phyloP scores from a whole-genome alignment of 345 rosid species.

The Aurinia saxatilis region DNA sequence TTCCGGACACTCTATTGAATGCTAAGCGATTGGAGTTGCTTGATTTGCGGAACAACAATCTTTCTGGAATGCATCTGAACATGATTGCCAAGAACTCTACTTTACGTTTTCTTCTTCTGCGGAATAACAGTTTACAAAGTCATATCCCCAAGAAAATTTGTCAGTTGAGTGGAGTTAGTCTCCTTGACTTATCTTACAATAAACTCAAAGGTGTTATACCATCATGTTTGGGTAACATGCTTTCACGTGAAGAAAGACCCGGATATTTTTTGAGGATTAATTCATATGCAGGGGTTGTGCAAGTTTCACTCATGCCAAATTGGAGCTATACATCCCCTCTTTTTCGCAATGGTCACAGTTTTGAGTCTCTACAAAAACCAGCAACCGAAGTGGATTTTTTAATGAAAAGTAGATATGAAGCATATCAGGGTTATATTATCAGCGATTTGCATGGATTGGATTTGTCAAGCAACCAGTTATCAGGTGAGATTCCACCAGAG shows the following conservation, averaged over 20 bases:
- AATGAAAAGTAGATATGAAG: no score
- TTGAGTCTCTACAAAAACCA: not conserved
- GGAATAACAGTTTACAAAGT: slow-evolving; percentile 42
- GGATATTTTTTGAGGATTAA: not conserved
- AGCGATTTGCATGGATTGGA: no score
- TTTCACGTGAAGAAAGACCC: not conserved
- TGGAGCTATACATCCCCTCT: no score
- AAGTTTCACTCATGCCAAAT: no score
- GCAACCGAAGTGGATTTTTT: no score
- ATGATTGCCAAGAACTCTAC: slow-evolving; percentile 47
- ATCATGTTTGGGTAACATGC: not conserved
- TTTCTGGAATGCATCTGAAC: slow-evolving; percentile 40
- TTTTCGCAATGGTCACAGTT: no score
- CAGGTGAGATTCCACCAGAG: no score
- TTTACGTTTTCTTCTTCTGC: slow-evolving; percentile 54
- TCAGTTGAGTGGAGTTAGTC: not conserved
- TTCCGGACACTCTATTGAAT: slow-evolving; percentile 37
- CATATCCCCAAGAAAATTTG: slow-evolving; percentile 26
- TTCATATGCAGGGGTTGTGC: no score
- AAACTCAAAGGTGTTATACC: not conserved
- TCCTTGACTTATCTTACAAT: not conserved
- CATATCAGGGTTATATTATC: no score
- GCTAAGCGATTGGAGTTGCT: slow-evolving; percentile 40
- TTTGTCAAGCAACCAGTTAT: no score
- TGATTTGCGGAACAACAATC: slow-evolving; percentile 38